phyloP scores from a whole-genome alignment of 164 flowering plant genomes.

The Aristolochia contorta region DNA sequence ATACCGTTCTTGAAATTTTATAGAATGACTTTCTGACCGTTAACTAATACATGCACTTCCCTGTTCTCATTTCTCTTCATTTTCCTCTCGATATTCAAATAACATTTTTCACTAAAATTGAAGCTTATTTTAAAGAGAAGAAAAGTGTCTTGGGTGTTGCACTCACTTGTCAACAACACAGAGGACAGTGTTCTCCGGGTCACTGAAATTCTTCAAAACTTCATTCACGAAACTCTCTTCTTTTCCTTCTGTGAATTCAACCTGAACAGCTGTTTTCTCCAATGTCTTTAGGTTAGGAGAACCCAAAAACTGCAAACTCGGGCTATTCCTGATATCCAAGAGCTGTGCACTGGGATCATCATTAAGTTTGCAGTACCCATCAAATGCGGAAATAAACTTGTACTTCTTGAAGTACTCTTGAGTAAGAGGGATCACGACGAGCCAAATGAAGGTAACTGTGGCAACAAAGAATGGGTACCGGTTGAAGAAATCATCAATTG shows the following conservation, averaged over 20 bases:
- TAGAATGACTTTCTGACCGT: no score
- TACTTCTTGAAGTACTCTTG: constrained; percentile 52
- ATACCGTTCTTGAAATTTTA: no score
- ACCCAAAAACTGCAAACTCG: constrained; percentile 32
- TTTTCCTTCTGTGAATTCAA: constrained; percentile 44
- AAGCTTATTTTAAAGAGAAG: no score
- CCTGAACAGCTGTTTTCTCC: constrained; percentile 39
- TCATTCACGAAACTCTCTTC: constrained; percentile 59
- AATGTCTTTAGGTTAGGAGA: constrained; percentile 69
- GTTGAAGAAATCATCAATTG: constrained; percentile 74
- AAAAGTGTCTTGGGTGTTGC: no score
- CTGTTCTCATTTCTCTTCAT: no score
- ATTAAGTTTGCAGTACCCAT: constrained; percentile 61
- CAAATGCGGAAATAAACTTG: constrained; percentile 53
- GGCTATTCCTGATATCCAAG: constrained; percentile 61
- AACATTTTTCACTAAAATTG: no score
- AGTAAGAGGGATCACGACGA: constrained; percentile 60
- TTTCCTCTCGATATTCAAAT: no score
- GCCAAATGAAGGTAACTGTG: constrained; percentile 69
- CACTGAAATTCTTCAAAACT: constrained; percentile 40
- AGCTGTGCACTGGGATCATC: constrained; percentile 55
- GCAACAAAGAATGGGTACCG: constrained; percentile 78
- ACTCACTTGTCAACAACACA: constrained; percentile 80
- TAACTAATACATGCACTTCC: no score
- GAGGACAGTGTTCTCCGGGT: constrained; percentile 46